Conservation (phyloP, 1,284 basidiomycete species). For the Marasmius sp. region DNA sequence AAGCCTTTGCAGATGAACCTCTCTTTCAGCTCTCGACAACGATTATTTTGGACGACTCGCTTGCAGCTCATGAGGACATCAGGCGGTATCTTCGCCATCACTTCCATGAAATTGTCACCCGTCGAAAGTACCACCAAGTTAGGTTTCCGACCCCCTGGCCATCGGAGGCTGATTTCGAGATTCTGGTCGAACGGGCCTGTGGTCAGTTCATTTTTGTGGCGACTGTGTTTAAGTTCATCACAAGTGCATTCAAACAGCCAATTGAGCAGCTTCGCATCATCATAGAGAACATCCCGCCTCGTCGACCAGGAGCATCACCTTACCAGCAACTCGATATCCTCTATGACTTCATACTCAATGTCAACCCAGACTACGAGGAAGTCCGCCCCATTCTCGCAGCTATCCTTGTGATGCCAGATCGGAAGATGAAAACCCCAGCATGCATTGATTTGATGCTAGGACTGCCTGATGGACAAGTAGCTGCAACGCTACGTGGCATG, state of each 20-base stretch:
- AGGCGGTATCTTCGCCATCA: neutral
- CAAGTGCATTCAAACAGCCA: neutral
- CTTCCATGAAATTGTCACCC: neutral
- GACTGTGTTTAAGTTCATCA: slow-evolving; percentile 12
- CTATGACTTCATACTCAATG: slow-evolving; percentile 7
- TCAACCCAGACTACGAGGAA: neutral
- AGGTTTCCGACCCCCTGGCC: slow-evolving; percentile 9
- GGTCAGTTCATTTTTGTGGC: slow-evolving; percentile 12
- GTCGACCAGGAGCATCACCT: neutral
- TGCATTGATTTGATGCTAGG: neutral
- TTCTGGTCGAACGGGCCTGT: slow-evolving; percentile 4
- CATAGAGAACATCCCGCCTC: neutral
- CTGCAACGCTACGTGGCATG: neutral
- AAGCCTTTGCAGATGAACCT: neutral
- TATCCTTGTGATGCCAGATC: neutral
- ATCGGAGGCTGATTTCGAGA: neutral
- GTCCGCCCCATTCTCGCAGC: neutral
- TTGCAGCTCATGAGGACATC: neutral
- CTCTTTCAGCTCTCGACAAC: neutral
- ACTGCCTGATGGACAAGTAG: neutral
- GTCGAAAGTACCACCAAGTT: neutral
- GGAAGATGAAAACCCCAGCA: neutral
- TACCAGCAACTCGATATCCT: slow-evolving; percentile 9
- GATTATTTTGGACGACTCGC: neutral
- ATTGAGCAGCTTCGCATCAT: slow-evolving; percentile 4